These are phyloP conservation scores for Candida methanosorbosa DNA, from an alignment of 805 yeast species.

Conservation along the genomic window DNA sequence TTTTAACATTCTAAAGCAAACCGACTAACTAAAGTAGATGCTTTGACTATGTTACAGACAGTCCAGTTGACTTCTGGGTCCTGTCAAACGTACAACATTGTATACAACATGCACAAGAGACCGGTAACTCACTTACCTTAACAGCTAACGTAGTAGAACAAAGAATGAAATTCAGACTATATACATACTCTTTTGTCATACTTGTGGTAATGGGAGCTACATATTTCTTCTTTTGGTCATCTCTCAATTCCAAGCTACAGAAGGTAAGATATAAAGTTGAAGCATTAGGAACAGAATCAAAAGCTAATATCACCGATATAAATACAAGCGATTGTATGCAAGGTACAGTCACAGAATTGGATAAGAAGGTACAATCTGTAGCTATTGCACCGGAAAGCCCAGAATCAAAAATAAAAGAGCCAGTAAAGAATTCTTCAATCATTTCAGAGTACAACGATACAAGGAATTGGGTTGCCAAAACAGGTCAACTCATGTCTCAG, in stretches of 20 bases:
- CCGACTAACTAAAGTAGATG: conserved; percentile 6
- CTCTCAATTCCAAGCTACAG: background rate
- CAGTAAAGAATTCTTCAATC: no score
- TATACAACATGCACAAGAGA: conserved; percentile 10
- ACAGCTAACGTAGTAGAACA: background rate
- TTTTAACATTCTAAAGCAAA: no score
- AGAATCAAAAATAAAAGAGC: background rate
- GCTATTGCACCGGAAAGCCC: background rate
- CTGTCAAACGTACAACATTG: conserved; percentile 20
- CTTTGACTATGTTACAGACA: conserved; percentile 7
- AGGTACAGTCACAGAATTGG: background rate
- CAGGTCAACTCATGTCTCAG: no score
- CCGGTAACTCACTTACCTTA: background rate
- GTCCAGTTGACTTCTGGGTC: conserved; percentile 14
- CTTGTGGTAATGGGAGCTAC: background rate
- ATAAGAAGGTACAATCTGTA: no score
- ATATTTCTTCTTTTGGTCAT: background rate
- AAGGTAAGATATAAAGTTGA: background rate
- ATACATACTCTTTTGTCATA: background rate
- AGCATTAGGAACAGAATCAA: background rate
- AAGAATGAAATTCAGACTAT: background rate
- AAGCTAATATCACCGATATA: background rate
- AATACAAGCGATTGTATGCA: background rate
- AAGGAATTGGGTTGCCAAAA: background rate
- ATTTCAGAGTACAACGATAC: background rate